phyloP scores from a whole-genome alignment of 768 basidiomycete genomes.

The Sistotremastrum niveocremeum region DNA sequence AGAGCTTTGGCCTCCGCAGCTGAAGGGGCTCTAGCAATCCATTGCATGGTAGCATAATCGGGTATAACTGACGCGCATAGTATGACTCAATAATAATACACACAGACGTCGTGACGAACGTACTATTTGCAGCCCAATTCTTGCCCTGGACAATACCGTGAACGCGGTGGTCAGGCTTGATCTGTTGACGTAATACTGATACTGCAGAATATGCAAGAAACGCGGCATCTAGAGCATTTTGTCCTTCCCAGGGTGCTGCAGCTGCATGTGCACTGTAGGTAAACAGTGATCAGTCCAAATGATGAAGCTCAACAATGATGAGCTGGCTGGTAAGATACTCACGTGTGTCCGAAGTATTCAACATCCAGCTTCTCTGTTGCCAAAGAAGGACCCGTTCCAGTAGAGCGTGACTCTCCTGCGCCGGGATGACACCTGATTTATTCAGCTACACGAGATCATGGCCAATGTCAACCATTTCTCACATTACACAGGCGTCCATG shows the following conservation, averaged over 20 bases:
- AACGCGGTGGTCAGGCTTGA: constrained; percentile 61
- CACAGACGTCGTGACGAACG: constrained; percentile 9
- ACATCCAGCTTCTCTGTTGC: constrained; percentile 47
- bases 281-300: not conserved
- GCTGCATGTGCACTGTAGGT: constrained; percentile 58
- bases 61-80: constrained; percentile 49
- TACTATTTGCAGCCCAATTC: constrained; percentile 65
- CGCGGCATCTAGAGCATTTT: constrained; percentile 78
- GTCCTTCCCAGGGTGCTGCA: constrained; percentile 74
- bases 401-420: constrained; percentile 56
- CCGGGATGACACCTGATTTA: constrained; percentile 63
- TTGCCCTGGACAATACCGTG: constrained; percentile 69
- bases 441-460: not conserved
- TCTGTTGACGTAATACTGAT: constrained; percentile 69
- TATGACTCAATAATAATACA: not conserved
- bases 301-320: not conserved
- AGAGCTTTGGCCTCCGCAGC: constrained; percentile 45
- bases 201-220: constrained; percentile 73
- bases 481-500: constrained; percentile 73
- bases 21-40: constrained; percentile 61
- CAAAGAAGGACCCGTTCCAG: constrained; percentile 50
- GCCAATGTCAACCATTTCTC: constrained; percentile 6
- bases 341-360: constrained; percentile 69
- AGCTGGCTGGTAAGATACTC: constrained; percentile 6
- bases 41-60: constrained; percentile 67